A percentile compares a stretch with the other conserved stretches of the same genome.
Conservation (phyloP, 192 early-diverging fungal species). For the Coemansia sp. region DNA sequence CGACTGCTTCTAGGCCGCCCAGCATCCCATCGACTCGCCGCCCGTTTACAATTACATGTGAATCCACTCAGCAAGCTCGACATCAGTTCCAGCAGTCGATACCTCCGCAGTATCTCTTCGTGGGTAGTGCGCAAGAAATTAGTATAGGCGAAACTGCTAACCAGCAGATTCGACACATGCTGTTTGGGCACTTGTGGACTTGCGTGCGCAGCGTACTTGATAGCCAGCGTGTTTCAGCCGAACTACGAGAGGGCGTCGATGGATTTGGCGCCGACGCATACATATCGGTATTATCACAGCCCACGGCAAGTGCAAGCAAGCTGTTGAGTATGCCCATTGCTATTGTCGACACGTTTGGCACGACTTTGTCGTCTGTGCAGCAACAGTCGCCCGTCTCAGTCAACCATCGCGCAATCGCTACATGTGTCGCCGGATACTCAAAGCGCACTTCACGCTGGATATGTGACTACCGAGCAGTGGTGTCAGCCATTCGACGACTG, state of each 20-base stretch:
- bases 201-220: slow-evolving; percentile 2
- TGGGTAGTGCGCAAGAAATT: background rate
- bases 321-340: slow-evolving; percentile 9
- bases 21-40: slow-evolving; percentile 5
- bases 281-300: background rate
- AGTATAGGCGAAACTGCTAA: background rate
- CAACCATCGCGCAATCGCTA: background rate
- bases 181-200: slow-evolving; percentile 12
- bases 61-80: background rate
- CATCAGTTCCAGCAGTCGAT: slow-evolving; percentile 10
- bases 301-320: background rate
- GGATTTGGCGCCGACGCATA: slow-evolving; percentile 29
- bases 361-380: background rate
- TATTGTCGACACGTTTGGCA: background rate
- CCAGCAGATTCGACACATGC: background rate
- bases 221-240: background rate
- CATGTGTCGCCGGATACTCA: background rate
- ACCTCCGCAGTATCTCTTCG: background rate
- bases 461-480: background rate
- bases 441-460: background rate
- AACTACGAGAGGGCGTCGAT: slow-evolving; percentile 6
- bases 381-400: background rate
- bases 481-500: slow-evolving; percentile 4
- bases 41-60: slow-evolving; percentile 12
- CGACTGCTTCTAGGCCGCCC: background rate